Conservation (phyloP, 2,329 filamentous ascomycete genomes). For the Apiospora sp. region DNA sequence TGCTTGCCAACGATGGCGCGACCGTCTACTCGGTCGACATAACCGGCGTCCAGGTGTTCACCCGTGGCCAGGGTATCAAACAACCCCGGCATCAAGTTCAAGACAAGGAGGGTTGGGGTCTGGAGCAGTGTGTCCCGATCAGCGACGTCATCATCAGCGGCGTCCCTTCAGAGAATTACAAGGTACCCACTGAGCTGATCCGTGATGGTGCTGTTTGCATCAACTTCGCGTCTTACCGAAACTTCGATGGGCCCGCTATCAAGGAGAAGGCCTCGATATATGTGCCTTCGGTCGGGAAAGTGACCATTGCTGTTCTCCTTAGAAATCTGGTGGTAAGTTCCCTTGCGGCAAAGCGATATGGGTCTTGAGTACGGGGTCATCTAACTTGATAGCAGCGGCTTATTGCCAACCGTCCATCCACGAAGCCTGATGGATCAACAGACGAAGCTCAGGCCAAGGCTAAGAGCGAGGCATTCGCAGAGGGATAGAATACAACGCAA, state of each 20-base stretch:
- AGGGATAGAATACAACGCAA: constrained; percentile 9
- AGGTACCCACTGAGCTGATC: constrained; percentile 84
- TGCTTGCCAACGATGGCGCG: constrained; percentile 95
- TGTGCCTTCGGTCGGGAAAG: constrained; percentile 95
- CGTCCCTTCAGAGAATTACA: constrained; percentile 87
- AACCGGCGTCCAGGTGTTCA: constrained; percentile 90
- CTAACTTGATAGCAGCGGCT: constrained; percentile 49
- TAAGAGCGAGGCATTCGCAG: constrained; percentile 42
- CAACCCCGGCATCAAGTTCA: constrained; percentile 86
- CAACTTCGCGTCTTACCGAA: constrained; percentile 96
- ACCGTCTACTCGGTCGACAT: constrained; percentile 95
- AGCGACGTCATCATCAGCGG: constrained; percentile 96
- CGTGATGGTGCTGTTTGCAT: constrained; percentile 96
- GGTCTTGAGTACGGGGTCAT: not conserved
- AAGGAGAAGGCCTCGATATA: constrained; percentile 98
- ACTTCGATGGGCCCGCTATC: constrained; percentile 84
- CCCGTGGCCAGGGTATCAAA: constrained; percentile 85
- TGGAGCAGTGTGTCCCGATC: constrained; percentile 83
- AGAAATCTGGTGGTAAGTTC: constrained; percentile 83
- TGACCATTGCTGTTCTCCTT: constrained; percentile 91
- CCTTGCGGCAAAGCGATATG: constrained; percentile 36
- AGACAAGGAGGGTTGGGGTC: constrained; percentile 79
- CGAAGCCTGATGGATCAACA: constrained; percentile 45
- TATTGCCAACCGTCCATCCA: constrained; percentile 57
- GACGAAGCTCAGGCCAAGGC: constrained; percentile 41